Base-by-base conservation (phyloP, 2,329 filamentous ascomycete genomes). In the Aspergillus fumigatiaffinis region DNA sequence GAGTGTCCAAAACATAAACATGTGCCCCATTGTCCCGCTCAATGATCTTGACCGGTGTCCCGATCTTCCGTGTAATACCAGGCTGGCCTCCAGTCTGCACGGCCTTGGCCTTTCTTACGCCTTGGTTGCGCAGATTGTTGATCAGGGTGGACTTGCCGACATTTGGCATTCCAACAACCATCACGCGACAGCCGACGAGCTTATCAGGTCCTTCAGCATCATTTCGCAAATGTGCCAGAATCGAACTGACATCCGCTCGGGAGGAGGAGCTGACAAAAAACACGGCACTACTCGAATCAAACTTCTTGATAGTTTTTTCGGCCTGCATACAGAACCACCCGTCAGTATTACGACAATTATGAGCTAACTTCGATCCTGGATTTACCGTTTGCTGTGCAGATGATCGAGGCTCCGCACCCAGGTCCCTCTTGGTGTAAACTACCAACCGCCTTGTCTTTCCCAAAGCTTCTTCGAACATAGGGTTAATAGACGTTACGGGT, bases 141-240 rank as follows among this genome's bases (percentile, higher is more conserved):
- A 99, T 84, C n/a, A 99, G 80, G 1, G 92, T 92, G 50, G 91
- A 96, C 76, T 99, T 99, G 38, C 94, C 94, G 0, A 96, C 91
- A 71, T 99, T 99, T 38, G 94, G 94, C 92, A 99, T 97, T 55
- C 94, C 94, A 14, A 97, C 92, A 0, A 97, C 85, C 73, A 99
- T 84, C 56, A 92, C 84, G 51, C 92, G 85, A 64, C 91, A 83
- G n/a, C 92, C 92, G 7, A 90, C 87, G n/a, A 97, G 77, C 23
- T 84, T 68, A 57, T 73, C 71, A 46, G 72, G 66, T 35, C 64
- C 68, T 47, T 62, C 60, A 17, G 68, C 67, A 54, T 73, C 67
- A 20, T 64, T 55, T 56, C 66, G 66, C 52, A 75, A 58, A 56
- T 73, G 65, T 61, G 66, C 68, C 28, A 76, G 62, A 42, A 76